Evolutionary conservation across 148 eudicot genomes (phyloP), one percentile per base, ranked within the genome.

Genomic region (Euryodendron excelsum): DNA sequence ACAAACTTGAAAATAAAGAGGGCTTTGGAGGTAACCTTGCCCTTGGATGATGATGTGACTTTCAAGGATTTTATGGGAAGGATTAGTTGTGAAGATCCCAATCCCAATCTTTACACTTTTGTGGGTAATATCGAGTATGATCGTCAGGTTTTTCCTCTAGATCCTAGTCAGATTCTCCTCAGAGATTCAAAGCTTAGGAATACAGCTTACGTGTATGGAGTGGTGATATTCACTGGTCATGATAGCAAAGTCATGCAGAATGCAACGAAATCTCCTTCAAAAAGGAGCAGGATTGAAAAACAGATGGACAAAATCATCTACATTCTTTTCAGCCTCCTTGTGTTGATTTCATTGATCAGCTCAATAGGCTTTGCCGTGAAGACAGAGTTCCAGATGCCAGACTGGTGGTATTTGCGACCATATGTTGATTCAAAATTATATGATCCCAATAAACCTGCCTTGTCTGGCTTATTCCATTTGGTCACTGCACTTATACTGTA

Each of bases 201-300:
- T 83, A 95, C 99, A 0, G 82, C 89, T 48, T 86, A 87, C 61
- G 79, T 95, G 8, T 95, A 89, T 82, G 99, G 99, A 45, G 97
- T 90, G 79, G 96, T 86, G n/a, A 91, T 95, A 68, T 95, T 91
- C 72, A 91, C 97, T 17, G 99, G 99, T 36, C 91, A 84, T 79
- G 99, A 95, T 77, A 89, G 92, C 81, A 95, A 95, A 90, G 97
- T 95, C 67, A 91, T 95, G 99, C 97, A 95, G 72, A 95, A 93
- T 74, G 73, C 97, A n/a, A 93, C 96, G 1, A 83, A 82, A 25
- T 89, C 97, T 68, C 99, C 97, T 69, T 95, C 99, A 0, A 95
- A 95, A 81, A 89, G 97, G 79, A 95, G 99, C 73, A 84, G 84
- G 63, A 80, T 95, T 41, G 99, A 95, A 72, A 91, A 84, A 69